These are phyloP conservation scores for Antarctomyces pellizariae DNA, from an alignment of 495 filamentous ascomycete genomes.

Conservation along the genomic window DNA sequence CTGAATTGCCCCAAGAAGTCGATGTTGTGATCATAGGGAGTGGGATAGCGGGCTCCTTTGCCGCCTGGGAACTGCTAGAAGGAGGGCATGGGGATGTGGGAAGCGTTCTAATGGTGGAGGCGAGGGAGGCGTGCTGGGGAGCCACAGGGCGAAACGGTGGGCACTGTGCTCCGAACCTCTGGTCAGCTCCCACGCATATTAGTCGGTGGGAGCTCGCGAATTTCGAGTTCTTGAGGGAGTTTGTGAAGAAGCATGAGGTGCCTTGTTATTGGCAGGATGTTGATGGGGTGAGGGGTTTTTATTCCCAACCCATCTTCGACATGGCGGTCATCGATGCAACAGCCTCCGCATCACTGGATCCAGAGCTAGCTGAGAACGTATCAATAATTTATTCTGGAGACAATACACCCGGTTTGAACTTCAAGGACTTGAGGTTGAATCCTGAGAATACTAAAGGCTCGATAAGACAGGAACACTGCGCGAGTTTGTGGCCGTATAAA, in stretches of 20 bases:
- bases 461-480: constrained; percentile 21
- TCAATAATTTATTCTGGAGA: constrained; percentile 8
- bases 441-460: constrained; percentile 17
- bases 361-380: constrained; percentile 20
- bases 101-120: constrained; percentile 51
- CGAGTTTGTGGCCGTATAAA: constrained; percentile 57
- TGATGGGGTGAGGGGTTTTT: constrained; percentile 29
- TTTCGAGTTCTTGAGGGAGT: constrained; percentile 23
- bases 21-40: constrained; percentile 47
- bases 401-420: constrained; percentile 7
- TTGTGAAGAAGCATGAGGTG: constrained; percentile 27
- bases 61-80: constrained; percentile 35
- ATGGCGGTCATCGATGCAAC: constrained; percentile 19
- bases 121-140: constrained; percentile 54
- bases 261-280: constrained; percentile 35
- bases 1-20: constrained; percentile 33
- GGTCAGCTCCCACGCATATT: constrained; percentile 23
- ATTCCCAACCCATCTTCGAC: constrained; percentile 21
- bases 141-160: constrained; percentile 67
- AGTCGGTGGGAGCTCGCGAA: constrained; percentile 42
- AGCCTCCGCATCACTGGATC: constrained; percentile 20
- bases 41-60: constrained; percentile 46
- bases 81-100: constrained; percentile 13
- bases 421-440: constrained; percentile 8
- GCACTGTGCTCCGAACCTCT: constrained; percentile 44